Evolutionary conservation across 73 alveolate genomes (phyloP), one percentile per base, ranked within the genome.

Genomic region (Paramecium sonneborni): DNA sequence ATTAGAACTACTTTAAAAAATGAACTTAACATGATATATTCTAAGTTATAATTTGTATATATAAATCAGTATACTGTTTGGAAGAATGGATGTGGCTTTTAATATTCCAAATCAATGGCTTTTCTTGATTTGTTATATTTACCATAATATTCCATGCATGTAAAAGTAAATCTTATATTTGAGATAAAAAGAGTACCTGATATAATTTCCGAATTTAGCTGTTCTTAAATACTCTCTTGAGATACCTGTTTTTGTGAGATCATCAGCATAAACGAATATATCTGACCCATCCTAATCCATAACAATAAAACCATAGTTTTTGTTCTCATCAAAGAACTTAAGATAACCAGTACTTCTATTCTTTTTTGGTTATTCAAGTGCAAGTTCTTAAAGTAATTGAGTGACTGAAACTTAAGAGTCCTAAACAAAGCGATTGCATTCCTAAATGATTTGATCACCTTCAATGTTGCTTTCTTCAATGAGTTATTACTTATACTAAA

Each of bases 301-400:
- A 6, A 96, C 98, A 55, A 96, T 85, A 86, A 96, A 96, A 6
- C 98, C 98, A 86, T 92, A 96, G 67, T 93, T 92, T 69, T 96
- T 95, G 15, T 92, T 88, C 57, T 96, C 98, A 55, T 94, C 95
- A 85, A 96, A 96, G 91, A 96, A 96, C 68, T 96, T 96, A 15
- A 96, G 94, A 15, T 85, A 76, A 7, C 98, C 98, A 0, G 85
- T 70, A 21, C 38, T 14, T 79, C 76, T 43, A 21, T 79, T 79
- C 74, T 79, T 46, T 20, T 44, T 39, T 4, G 76, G 52, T 39
- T 39, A n/a, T 21, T 79, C 90, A 18, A 79, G 72, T 3, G 90
- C 34, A 5, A 79, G 44, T 79, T 79, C 74, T 62, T 79, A 18
- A 43, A 79, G 55, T 12, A 79, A 21, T 43, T 79, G 39, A 38